Evolutionary conservation across 441 rosid species (phyloP), one percentile per base, ranked within the genome.

Genomic region (Viola pubescens): DNA sequence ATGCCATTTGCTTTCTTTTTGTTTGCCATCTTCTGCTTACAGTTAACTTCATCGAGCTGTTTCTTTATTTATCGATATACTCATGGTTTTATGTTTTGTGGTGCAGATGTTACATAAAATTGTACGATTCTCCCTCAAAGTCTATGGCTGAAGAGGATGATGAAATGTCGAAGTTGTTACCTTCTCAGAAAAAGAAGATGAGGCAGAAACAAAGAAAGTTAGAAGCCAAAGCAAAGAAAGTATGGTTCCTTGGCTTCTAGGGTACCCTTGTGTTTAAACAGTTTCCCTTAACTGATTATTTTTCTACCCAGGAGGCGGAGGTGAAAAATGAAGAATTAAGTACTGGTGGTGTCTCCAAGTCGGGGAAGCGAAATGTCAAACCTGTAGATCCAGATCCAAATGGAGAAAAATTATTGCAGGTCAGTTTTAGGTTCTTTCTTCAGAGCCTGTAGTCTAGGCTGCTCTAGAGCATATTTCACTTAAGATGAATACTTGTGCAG

Each of bases 171-270:
- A 89, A 95, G 78, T 65, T 91, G 78, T 87, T 77, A 65, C 95
- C 98, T 57, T 81, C 96, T 58, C 96, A 91, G 77, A 95, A 88
- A 72, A 95, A 87, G 90, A 95, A 95, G 78, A 66, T 87, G 75
- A 85, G 82, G 68, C 87, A 81, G 76, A 95, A 89, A 73, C 98
- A 84, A 75, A 84, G 84, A 60, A 95, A 89, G 79, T 97, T 98
- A 51, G 97, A 91, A 80, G 96, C 96, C 65, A 85, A 96, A 66
- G 99, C 98, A 63, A 95, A 89, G 86, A 95, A 88, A 76, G 98
- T 89, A 73, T 56, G 79, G 58, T 51, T 63, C 42, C 62, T 6
- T 66, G 56, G 51, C 42, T 72, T 70, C 45, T 57, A 53, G 47
- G 42, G 62, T 41, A 58, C 13, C 53, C 55, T 55, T 62, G 7